These are phyloP conservation scores for Pneumocystis murina DNA, from an alignment of 1,139 yeast genomes.

Conservation along the genomic window DNA sequence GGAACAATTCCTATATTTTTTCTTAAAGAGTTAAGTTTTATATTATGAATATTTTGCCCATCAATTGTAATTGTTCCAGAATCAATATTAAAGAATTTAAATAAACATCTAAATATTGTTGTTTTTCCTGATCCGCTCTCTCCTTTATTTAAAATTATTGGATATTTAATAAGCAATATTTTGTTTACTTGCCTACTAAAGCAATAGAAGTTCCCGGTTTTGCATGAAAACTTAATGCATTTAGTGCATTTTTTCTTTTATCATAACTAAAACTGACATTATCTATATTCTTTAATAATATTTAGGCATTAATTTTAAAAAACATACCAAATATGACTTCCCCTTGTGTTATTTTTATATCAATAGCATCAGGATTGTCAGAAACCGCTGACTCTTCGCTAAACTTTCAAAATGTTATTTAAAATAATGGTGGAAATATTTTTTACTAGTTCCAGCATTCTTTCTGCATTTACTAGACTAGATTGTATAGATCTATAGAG, in stretches of 20 bases:
- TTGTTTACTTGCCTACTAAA: slow-evolving; percentile 38
- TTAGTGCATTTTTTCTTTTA: slow-evolving; percentile 70
- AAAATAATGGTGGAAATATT: slow-evolving; percentile 80
- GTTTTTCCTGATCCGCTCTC: slow-evolving; percentile 38
- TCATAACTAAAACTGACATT: slow-evolving; percentile 89
- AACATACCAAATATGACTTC: slow-evolving; percentile 51
- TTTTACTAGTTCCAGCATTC: slow-evolving; percentile 82
- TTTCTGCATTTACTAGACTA: slow-evolving; percentile 5
- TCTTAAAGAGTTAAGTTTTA: slow-evolving; percentile 62
- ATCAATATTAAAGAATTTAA: slow-evolving; percentile 75
- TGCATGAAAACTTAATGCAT: slow-evolving; percentile 65
- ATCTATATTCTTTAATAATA: slow-evolving; percentile 20
- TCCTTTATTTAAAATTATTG: neutral
- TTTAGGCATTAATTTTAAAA: neutral
- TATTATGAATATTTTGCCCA: slow-evolving; percentile 69
- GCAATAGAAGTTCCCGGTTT: slow-evolving; percentile 31
- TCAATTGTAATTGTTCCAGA: slow-evolving; percentile 68
- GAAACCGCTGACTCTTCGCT: slow-evolving; percentile 53
- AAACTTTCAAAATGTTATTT: slow-evolving; percentile 38
- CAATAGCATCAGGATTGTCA: slow-evolving; percentile 48
- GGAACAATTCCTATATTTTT: slow-evolving; percentile 80
- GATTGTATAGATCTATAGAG: neutral
- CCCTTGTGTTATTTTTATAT: slow-evolving; percentile 41
- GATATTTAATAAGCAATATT: slow-evolving; percentile 1
- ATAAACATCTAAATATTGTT: slow-evolving; percentile 65